Conservation (phyloP, 2,329 filamentous ascomycete genomes). For the Seiridium cupressi region DNA sequence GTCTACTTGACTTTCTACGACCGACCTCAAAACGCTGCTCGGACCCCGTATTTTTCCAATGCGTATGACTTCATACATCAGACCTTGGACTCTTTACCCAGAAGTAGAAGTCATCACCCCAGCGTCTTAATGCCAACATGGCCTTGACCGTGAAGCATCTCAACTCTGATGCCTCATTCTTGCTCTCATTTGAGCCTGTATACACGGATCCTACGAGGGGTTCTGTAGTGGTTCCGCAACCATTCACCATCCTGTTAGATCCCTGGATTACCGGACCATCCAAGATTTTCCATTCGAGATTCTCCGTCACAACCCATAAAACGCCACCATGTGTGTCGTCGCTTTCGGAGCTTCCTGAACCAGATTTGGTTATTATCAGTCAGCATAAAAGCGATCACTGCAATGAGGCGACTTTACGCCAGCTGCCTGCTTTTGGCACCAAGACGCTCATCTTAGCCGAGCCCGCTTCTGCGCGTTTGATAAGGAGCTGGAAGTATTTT, state of each 20-base stretch:
- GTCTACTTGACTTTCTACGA: neutral
- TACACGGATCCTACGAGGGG: slow-evolving; percentile 23
- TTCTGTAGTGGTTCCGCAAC: slow-evolving; percentile 35
- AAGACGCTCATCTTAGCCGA: slow-evolving; percentile 66
- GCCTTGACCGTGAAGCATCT: slow-evolving; percentile 62
- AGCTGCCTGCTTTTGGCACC: slow-evolving; percentile 52
- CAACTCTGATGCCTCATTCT: slow-evolving; percentile 64
- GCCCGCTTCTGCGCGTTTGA: slow-evolving; percentile 61
- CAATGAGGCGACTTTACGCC: slow-evolving; percentile 65
- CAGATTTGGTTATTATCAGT: slow-evolving; percentile 45
- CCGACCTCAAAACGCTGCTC: neutral
- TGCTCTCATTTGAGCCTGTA: slow-evolving; percentile 58
- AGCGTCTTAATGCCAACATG: slow-evolving; percentile 39
- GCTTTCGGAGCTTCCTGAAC: slow-evolving; percentile 37
- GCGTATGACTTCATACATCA: neutral
- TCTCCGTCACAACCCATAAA: slow-evolving; percentile 59
- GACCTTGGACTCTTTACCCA: neutral
- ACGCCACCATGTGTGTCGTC: slow-evolving; percentile 55
- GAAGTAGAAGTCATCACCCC: neutral
- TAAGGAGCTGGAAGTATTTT: slow-evolving; percentile 69
- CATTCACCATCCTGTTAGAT: slow-evolving; percentile 69
- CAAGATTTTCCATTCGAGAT: slow-evolving; percentile 57
- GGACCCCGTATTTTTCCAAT: neutral
- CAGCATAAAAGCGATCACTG: slow-evolving; percentile 63
- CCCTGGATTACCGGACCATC: slow-evolving; percentile 66